A percentile compares a stretch with the other conserved stretches of the same genome.
These are phyloP conservation scores for Zygosaccharomyces pseudobailii DNA, from an alignment of 1,139 yeast species.

Conservation along the genomic window DNA sequence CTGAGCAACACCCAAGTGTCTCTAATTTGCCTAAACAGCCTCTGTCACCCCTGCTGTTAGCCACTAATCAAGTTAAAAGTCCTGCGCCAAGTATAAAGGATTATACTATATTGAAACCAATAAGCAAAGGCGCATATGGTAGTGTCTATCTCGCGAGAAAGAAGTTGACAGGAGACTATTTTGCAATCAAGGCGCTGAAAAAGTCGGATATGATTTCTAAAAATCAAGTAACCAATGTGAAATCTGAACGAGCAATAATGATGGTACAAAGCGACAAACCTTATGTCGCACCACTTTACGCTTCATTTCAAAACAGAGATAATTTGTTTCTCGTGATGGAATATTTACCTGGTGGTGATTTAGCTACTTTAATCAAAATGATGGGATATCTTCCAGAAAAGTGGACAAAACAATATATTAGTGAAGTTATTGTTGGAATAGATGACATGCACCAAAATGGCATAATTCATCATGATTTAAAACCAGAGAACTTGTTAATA, in stretches of 20 bases:
- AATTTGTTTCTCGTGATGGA: constrained; percentile 94
- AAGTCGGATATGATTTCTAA: constrained; percentile 96
- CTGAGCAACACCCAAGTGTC: constrained; percentile 23
- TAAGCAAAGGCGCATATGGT: constrained; percentile 97
- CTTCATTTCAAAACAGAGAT: constrained; percentile 84
- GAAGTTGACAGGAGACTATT: constrained; percentile 85
- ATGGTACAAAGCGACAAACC: constrained; percentile 95
- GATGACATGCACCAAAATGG: constrained; percentile 84
- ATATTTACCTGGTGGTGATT: constrained; percentile 92
- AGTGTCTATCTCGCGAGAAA: constrained; percentile 84
- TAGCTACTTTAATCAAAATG: constrained; percentile 78
- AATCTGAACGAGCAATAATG: constrained; percentile 93
- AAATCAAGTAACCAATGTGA: constrained; percentile 91
- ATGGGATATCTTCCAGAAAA: constrained; percentile 77
- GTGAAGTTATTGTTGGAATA: constrained; percentile 88
- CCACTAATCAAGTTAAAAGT: constrained; percentile 48
- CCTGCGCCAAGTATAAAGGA: constrained; percentile 72
- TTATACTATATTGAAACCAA: constrained; percentile 86
- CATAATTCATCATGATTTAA: constrained; percentile 88
- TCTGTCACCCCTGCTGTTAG: constrained; percentile 72
- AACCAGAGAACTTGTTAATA: constrained; percentile 89
- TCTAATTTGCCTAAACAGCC: constrained; percentile 48
- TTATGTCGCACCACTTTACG: constrained; percentile 84
- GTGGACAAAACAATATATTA: constrained; percentile 84
- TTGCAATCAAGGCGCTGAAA: constrained; percentile 89